Conservation (phyloP, 768 basidiomycete species). For the Dacryopinax primogenitus region DNA sequence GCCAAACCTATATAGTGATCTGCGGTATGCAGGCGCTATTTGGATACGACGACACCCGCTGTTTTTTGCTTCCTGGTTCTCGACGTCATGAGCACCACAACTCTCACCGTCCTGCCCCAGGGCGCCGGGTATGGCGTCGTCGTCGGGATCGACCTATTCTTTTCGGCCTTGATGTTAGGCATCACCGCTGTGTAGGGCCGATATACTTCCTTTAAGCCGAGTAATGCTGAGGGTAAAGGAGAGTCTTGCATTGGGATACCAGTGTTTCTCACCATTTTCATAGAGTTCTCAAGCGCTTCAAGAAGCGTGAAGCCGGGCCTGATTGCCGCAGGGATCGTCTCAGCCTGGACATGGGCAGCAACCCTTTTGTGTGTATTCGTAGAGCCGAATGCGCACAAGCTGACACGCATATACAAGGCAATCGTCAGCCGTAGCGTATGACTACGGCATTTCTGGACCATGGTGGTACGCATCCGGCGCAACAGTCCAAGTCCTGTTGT, state of each 20-base stretch:
- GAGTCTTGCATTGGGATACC: neutral
- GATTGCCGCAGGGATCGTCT: constrained; percentile 85
- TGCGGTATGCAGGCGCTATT: neutral
- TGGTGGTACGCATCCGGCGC: constrained; percentile 93
- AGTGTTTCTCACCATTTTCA: neutral
- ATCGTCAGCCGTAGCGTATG: constrained; percentile 74
- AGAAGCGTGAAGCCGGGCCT: constrained; percentile 80
- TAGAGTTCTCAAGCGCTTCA: constrained; percentile 67
- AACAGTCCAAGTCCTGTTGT: constrained; percentile 59
- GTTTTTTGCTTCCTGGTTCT: neutral
- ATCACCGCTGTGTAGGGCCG: constrained; percentile 70
- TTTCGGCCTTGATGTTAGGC: constrained; percentile 65
- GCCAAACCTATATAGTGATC: too few species aligned
- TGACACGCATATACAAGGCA: constrained; percentile 31
- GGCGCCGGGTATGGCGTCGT: constrained; percentile 76
- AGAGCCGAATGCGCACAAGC: constrained; percentile 41
- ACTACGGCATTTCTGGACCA: constrained; percentile 71
- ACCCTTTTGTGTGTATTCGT: constrained; percentile 35
- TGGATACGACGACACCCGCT: neutral
- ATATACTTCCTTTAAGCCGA: constrained; percentile 70
- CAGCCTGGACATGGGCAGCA: constrained; percentile 62
- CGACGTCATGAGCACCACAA: neutral
- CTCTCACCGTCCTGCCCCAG: constrained; percentile 41
- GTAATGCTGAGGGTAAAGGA: constrained; percentile 44
- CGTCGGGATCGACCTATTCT: constrained; percentile 75